These are phyloP conservation scores for Curvularia hawaiiensis DNA, from an alignment of 2,329 filamentous ascomycete species.

Conservation along the genomic window DNA sequence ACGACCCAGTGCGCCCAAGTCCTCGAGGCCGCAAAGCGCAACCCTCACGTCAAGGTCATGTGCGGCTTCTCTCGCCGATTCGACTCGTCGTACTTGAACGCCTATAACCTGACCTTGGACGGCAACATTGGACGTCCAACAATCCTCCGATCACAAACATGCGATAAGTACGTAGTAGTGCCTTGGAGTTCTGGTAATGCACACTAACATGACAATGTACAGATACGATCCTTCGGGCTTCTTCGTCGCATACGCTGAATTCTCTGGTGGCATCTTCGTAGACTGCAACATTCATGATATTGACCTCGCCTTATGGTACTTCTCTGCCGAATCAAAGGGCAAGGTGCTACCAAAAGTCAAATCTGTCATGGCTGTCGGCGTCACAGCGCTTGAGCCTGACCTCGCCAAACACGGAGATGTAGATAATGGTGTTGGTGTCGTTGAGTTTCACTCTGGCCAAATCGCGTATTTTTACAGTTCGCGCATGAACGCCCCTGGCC, in stretches of 20 bases:
- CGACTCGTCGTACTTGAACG: slow-evolving; percentile 68
- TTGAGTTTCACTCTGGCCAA: slow-evolving; percentile 68
- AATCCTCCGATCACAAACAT: slow-evolving; percentile 69
- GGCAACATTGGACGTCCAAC: slow-evolving; percentile 65
- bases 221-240: slow-evolving; percentile 65
- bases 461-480: slow-evolving; percentile 69
- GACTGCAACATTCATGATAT: slow-evolving; percentile 76
- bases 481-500: slow-evolving; percentile 71
- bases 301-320: slow-evolving; percentile 68
- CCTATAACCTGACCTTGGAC: slow-evolving; percentile 56
- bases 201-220: neutral
- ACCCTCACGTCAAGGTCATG: slow-evolving; percentile 68
- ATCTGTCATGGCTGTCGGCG: slow-evolving; percentile 61
- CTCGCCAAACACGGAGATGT: slow-evolving; percentile 63
- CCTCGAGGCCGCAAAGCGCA: slow-evolving; percentile 58
- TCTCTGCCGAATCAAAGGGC: slow-evolving; percentile 40
- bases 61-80: slow-evolving; percentile 71
- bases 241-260: slow-evolving; percentile 70
- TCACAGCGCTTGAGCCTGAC: slow-evolving; percentile 64
- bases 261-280: slow-evolving; percentile 71
- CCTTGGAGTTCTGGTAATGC: neutral
- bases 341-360: slow-evolving; percentile 49
- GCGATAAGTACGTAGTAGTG: slow-evolving; percentile 57
- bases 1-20: slow-evolving; percentile 59
- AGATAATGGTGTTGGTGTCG: slow-evolving; percentile 67